Percentiles rank a stretch among this genome's conserved stretches.
Evolutionary conservation across 306 rosid species (phyloP).

Genomic region (Alnus glutinosa): DNA sequence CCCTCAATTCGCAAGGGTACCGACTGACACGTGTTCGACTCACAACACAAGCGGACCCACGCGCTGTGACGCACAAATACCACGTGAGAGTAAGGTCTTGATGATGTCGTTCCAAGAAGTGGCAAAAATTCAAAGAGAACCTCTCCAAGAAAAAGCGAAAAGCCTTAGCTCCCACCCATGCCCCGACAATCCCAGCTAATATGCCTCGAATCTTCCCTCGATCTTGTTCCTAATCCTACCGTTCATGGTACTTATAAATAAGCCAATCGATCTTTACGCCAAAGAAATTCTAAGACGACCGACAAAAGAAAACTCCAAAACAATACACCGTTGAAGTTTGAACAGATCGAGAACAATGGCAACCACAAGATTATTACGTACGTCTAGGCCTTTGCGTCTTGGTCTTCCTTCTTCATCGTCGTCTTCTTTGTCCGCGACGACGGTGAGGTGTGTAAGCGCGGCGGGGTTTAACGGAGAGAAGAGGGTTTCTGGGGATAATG

Average conservation of each 20-base stretch:
- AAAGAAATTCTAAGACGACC: not conserved
- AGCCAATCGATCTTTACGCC: slow-evolving; percentile 1
- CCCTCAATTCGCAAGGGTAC: not conserved
- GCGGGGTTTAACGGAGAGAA: slow-evolving; percentile 14
- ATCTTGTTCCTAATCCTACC: not conserved
- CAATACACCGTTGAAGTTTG: too few species aligned
- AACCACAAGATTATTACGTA: slow-evolving; percentile 32
- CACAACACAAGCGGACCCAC: not conserved
- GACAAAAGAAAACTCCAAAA: not conserved
- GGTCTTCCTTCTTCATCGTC: slow-evolving; percentile 23
- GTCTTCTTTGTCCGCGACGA: slow-evolving; percentile 15
- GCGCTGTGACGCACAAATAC: not conserved
- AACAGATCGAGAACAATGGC: slow-evolving; percentile 28
- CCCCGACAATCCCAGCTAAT: slow-evolving; percentile 29
- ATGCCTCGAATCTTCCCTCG: slow-evolving; percentile 39
- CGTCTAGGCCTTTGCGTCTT: slow-evolving; percentile 23
- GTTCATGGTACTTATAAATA: slow-evolving; percentile 5
- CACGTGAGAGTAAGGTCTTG: not conserved
- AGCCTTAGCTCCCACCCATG: not conserved
- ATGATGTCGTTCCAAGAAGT: not conserved
- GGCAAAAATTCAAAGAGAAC: slow-evolving; percentile 18
- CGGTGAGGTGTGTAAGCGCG: slow-evolving; percentile 13
- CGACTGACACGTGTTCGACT: not conserved
- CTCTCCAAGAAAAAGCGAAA: slow-evolving; percentile 15
- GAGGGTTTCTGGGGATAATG: not conserved